A percentile compares a stretch with the other conserved stretches of the same genome.
Evolutionary conservation across 139 green algal species (phyloP).

Genomic region (Chlamydomonas incerta): DNA sequence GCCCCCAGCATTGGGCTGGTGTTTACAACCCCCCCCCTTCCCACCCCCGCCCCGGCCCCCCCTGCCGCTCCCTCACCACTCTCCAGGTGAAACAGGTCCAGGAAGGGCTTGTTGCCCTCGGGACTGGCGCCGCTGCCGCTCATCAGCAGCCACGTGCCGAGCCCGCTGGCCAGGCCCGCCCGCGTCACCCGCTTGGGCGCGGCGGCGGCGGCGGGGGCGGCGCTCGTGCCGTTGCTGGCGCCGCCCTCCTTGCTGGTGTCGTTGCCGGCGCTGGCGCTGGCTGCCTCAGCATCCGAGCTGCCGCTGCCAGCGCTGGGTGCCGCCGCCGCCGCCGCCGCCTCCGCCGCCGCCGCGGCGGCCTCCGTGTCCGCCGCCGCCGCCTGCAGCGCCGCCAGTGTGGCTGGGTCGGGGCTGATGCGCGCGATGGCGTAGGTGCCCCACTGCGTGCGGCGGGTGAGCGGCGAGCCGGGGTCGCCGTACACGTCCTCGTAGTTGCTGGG

Average conservation of each 20-base stretch:
- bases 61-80: slow-evolving; percentile 38
- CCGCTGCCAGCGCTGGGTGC: neutral
- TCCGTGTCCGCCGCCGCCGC: neutral
- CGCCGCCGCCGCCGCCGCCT: neutral
- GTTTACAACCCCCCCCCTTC: too few relatives aligned
- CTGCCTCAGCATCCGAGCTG: too few relatives aligned
- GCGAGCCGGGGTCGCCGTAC: slow-evolving; percentile 92
- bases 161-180: neutral
- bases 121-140: slow-evolving; percentile 82
- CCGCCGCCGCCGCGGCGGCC: neutral
- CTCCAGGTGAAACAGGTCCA: slow-evolving; percentile 87
- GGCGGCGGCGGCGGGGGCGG: neutral
- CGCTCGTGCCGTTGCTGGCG: neutral
- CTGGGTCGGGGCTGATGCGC: slow-evolving; percentile 11
- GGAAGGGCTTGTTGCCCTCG: slow-evolving; percentile 92
- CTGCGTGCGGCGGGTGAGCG: slow-evolving; percentile 78
- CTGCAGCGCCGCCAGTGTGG: slow-evolving; percentile 9
- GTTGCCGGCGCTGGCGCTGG: neutral
- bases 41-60: too few relatives aligned
- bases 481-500: slow-evolving; percentile 91
- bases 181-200: neutral
- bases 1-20: too few relatives aligned
- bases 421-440: slow-evolving; percentile 89
- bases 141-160: slow-evolving; percentile 23
- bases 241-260: neutral